Evolutionary conservation across 495 filamentous ascomycete genomes (phyloP), one percentile per base, ranked within the genome.

Genomic region (Xylaria sp.): DNA sequence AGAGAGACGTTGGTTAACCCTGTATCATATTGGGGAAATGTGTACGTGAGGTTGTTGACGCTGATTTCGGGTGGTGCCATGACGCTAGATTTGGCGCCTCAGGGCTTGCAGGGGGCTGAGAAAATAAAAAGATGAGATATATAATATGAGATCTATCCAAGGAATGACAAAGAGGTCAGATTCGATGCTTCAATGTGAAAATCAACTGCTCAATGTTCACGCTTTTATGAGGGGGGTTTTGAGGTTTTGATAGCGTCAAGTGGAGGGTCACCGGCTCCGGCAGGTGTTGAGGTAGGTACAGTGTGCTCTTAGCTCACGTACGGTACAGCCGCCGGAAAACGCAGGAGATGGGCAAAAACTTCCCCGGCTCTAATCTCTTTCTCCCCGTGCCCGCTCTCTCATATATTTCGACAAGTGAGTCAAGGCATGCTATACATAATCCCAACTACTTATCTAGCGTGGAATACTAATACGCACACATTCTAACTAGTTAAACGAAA

Each of bases 1-100:
- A 99, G 88, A 69, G 79, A 83, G 73, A 98, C 86, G 79, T 92
- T 72, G 59, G 85, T 79, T 26, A 99, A 85, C 66, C 94, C 96
- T 11, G 85, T 85, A 21, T 89, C 88, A 75, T 90, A 88, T 85
- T 97, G 92, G 21, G 91, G 91, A 85, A 98, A 98, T 70, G 88
- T 90, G 87, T 97, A 99, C 72, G 89, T 94, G 61, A 99, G 90
- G 82, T 89, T 80, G 26, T 84, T 86, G 72, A 95, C 91, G 66
- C 85, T 75, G 80, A 99, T 75, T 3, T 81, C 75, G 4, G 84
- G 82, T 3, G 80, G 76, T 21, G 57, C 15, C 41, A 68, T 52
- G 19, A 33, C 17, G 67, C 48, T 37, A 44, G n/a, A 33, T 41
- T 46, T n/a, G 40, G 43, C 41, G 33, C 37, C 31, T 40, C 35